Base-by-base conservation (phyloP, 768 basidiomycete species). In the Rhodotorula babjevae region DNA sequence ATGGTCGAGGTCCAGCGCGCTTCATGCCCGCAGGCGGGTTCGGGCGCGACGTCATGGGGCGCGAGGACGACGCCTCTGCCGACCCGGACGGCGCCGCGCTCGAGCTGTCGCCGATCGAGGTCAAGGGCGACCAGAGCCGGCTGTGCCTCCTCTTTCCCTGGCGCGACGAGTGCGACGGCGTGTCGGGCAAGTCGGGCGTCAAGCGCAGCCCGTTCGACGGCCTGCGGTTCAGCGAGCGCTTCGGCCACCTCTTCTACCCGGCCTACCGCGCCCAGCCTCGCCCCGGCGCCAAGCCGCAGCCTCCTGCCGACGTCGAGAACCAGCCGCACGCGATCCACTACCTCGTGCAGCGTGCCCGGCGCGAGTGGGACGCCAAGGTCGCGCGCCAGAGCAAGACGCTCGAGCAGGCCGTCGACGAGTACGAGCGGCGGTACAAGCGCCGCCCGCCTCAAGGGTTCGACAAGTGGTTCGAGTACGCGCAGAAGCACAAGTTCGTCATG, bases 381-480 rank as follows among this genome's bases (percentile, higher is more conserved):
- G 83, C 82, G 3, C 83, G 84, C 55, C 95, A 98, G 82, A 92
- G 90, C 80, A 87, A 85, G 77, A 89, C 91, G 1, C 84, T 98
- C 50, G 82, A 82, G 42, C 86, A 86, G 50, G 96, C 95, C 0
- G 90, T 92, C 2, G 81, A 81, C 25, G 92, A 94, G 80, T 99
- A 99, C 82, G 86, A 83, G 77, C 82, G 85, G 60, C 84, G 93
- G 64, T 93, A 95, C 80, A 82, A 83, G 12, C 85, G 89, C 44
- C 80, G 86, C 31, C 95, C 95, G 16, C 94, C 95, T 0, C 87
- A 85, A 61, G 94, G 93, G 2, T 99, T 98, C 75, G 92, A 91
- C 78, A 82, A 84, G 21, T 97, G 95, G 94, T 95, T 77, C 61
- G 79, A 27, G 57, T 95, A 92, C 82, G 85, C 80, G 82, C 86